Evolutionary conservation across 2,329 filamentous ascomycete species (phyloP).

Genomic region (Xylaria sp.): DNA sequence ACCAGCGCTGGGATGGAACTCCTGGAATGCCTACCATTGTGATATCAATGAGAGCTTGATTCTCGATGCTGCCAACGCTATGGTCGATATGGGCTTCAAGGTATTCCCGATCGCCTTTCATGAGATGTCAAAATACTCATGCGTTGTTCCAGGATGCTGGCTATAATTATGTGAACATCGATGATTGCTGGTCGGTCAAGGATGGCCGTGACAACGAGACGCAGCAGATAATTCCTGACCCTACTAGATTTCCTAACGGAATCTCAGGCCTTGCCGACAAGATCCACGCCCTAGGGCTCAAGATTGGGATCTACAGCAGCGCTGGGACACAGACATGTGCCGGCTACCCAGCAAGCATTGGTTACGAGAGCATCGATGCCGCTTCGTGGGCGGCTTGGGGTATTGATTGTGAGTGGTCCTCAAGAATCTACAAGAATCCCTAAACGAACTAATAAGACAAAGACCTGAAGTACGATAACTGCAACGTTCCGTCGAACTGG

Average conservation of each 20-base stretch:
- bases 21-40: slow-evolving; percentile 65
- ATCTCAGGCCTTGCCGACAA: slow-evolving; percentile 64
- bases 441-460: slow-evolving; percentile 35
- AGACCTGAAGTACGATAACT: slow-evolving; percentile 70
- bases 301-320: slow-evolving; percentile 72
- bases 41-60: slow-evolving; percentile 63
- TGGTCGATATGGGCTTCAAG: slow-evolving; percentile 56
- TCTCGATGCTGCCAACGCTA: slow-evolving; percentile 55
- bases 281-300: slow-evolving; percentile 67
- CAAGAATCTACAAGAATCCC: background rate
- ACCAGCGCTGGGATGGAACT: slow-evolving; percentile 61
- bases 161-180: slow-evolving; percentile 69
- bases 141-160: slow-evolving; percentile 61
- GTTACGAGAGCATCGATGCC: slow-evolving; percentile 68
- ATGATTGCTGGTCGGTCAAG: slow-evolving; percentile 70
- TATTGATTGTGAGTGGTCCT: slow-evolving; percentile 61
- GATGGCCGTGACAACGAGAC: slow-evolving; percentile 55
- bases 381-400: slow-evolving; percentile 68
- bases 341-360: slow-evolving; percentile 66
- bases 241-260: slow-evolving; percentile 66
- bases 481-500: slow-evolving; percentile 55
- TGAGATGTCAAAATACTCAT: background rate
- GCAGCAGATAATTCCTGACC: slow-evolving; percentile 59
- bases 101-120: slow-evolving; percentile 38
- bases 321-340: slow-evolving; percentile 65